Evolutionary conservation across 2,329 filamentous ascomycete genomes (phyloP).

Genomic region (Piedraia hortae): DNA sequence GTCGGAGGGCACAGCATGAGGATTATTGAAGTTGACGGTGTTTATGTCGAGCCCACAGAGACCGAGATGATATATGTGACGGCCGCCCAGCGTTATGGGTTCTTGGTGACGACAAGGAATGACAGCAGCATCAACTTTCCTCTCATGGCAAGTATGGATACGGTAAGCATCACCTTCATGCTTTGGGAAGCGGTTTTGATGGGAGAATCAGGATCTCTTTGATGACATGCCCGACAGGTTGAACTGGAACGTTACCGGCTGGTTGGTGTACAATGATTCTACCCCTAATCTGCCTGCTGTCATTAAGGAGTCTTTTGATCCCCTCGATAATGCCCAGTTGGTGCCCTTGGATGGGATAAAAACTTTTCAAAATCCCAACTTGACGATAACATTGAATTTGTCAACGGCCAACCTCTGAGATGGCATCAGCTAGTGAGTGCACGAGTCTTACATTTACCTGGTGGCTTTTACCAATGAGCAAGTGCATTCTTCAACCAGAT

Average conservation of each 20-base stretch:
- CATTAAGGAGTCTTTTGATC: conserved; percentile 31
- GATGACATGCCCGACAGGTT: conserved; percentile 36
- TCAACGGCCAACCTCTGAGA: conserved; percentile 39
- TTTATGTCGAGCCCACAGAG: conserved; percentile 31
- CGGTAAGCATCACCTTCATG: conserved; percentile 8
- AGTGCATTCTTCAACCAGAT: conserved; percentile 38
- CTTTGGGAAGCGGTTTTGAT: no score
- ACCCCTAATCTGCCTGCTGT: conserved; percentile 23
- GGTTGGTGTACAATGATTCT: conserved; percentile 26
- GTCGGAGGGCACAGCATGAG: conserved; percentile 38
- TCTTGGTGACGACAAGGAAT: conserved; percentile 33
- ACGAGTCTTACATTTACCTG: background rate
- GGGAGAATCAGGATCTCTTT: conserved; percentile 23
- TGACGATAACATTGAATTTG: conserved; percentile 30
- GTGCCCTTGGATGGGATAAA: conserved; percentile 38
- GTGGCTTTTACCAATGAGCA: conserved; percentile 3
- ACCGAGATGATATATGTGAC: conserved; percentile 36
- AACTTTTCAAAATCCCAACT: conserved; percentile 33
- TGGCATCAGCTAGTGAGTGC: conserved; percentile 33
- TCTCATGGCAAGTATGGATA: conserved; percentile 25
- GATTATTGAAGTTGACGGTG: conserved; percentile 44
- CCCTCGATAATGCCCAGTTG: conserved; percentile 47
- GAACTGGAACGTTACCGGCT: conserved; percentile 33
- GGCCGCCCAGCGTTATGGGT: conserved; percentile 43
- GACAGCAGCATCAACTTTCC: conserved; percentile 29